A percentile compares a stretch with the other conserved stretches of the same genome.
These are phyloP conservation scores for Pythium dissimile DNA, from an alignment of 352 stramenopile species.

Conservation along the genomic window DNA sequence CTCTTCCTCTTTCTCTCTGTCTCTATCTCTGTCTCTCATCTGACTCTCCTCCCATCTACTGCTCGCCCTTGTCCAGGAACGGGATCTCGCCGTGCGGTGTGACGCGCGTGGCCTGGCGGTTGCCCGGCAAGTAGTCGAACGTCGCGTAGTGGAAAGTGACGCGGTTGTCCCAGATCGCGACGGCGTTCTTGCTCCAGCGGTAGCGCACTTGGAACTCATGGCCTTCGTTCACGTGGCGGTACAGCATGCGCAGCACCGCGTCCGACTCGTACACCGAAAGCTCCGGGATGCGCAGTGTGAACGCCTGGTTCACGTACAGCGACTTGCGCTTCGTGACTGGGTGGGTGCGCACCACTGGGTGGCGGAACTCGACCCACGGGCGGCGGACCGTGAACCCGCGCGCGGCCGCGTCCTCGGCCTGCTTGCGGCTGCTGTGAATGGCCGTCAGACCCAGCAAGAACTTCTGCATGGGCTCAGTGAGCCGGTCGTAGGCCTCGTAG, in stretches of 20 bases:
- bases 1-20: no score
- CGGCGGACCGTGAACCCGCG: slow-evolving; percentile 30
- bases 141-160: slow-evolving; percentile 32
- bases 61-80: slow-evolving; percentile 3
- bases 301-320: slow-evolving; percentile 38
- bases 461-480: slow-evolving; percentile 33
- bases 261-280: slow-evolving; percentile 34
- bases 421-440: slow-evolving; percentile 39
- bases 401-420: slow-evolving; percentile 26
- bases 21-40: no score
- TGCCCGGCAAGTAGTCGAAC: slow-evolving; percentile 35
- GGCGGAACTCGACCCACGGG: slow-evolving; percentile 32
- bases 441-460: slow-evolving; percentile 37
- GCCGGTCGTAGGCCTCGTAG: slow-evolving; percentile 43
- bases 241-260: slow-evolving; percentile 19
- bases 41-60: not conserved
- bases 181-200: slow-evolving; percentile 26
- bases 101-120: slow-evolving; percentile 30
- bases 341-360: slow-evolving; percentile 40
- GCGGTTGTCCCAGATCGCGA: slow-evolving; percentile 37
- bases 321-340: slow-evolving; percentile 31
- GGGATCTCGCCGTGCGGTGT: slow-evolving; percentile 32
- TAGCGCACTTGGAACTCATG: slow-evolving; percentile 37
- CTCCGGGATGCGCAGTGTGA: slow-evolving; percentile 35
- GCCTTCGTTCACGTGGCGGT: slow-evolving; percentile 24